These are phyloP conservation scores for Entomortierella beljakovae DNA, from an alignment of 192 early-diverging fungal species.

Conservation along the genomic window DNA sequence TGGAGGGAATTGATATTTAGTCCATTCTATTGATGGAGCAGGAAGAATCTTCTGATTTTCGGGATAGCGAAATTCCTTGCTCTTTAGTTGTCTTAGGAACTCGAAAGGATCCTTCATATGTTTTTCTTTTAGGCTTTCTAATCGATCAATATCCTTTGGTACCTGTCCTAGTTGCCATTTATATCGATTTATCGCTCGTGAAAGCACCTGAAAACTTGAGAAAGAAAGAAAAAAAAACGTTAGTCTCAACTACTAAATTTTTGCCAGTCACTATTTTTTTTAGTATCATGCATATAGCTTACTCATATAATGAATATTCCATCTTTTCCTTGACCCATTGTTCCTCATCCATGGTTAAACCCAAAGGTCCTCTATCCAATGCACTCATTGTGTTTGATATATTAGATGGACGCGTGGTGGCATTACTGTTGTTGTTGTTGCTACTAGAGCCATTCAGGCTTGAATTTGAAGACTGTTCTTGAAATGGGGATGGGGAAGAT, in stretches of 20 bases:
- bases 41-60: slow-evolving; percentile 36
- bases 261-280: neutral
- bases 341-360: slow-evolving; percentile 28
- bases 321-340: slow-evolving; percentile 44
- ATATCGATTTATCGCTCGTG: slow-evolving; percentile 50
- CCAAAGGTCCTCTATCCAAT: slow-evolving; percentile 38
- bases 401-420: slow-evolving; percentile 3
- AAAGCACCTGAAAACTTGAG: slow-evolving; percentile 26
- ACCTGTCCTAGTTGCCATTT: slow-evolving; percentile 58
- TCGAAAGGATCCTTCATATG: slow-evolving; percentile 57
- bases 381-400: slow-evolving; percentile 10
- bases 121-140: slow-evolving; percentile 57
- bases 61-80: slow-evolving; percentile 51
- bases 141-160: slow-evolving; percentile 50
- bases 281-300: neutral
- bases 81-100: slow-evolving; percentile 54
- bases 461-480: neutral
- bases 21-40: slow-evolving; percentile 41
- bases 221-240: neutral
- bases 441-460: slow-evolving; percentile 3
- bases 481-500: neutral
- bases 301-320: slow-evolving; percentile 52
- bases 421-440: neutral
- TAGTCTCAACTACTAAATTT: neutral
- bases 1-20: slow-evolving; percentile 45